Percentiles rank a stretch among this genome's conserved stretches.
phyloP scores from a whole-genome alignment of 768 basidiomycete genomes.

The Mycena olivaceomarginata region DNA sequence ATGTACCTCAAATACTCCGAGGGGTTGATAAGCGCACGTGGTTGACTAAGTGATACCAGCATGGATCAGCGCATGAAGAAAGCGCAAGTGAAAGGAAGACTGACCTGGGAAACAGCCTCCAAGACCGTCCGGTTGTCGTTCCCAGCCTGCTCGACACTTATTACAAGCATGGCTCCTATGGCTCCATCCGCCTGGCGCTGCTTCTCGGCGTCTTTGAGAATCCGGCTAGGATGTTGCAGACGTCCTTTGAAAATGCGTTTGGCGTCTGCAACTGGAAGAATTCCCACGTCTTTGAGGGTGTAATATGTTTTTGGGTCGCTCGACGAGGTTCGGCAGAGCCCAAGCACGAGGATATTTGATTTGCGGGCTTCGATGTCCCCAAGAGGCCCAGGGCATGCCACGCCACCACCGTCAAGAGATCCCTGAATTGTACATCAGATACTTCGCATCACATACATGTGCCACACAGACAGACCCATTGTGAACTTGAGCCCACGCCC shows the following conservation, averaged over 20 bases:
- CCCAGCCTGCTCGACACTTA: constrained; percentile 22
- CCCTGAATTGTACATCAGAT: constrained; percentile 1
- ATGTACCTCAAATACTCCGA: constrained; percentile 28
- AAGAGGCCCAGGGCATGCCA: constrained; percentile 35
- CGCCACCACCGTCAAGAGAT: constrained; percentile 12
- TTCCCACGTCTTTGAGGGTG: constrained; percentile 23
- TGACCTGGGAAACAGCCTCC: constrained; percentile 3
- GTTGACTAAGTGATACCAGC: neutral
- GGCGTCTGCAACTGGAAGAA: neutral
- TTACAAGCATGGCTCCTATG: constrained; percentile 31
- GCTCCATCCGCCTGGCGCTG: neutral
- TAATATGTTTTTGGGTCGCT: constrained; percentile 27
- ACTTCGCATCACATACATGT: neutral
- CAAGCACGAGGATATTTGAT: constrained; percentile 27
- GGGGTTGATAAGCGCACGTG: constrained; percentile 16
- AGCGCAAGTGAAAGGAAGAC: neutral
- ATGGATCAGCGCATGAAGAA: neutral
- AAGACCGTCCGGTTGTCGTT: constrained; percentile 9
- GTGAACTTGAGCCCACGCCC: constrained; percentile 22
- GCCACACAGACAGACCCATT: constrained; percentile 11
- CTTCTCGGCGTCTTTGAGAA: constrained; percentile 16
- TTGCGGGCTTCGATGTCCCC: constrained; percentile 30
- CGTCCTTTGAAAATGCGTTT: constrained; percentile 20
- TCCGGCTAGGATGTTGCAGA: neutral
- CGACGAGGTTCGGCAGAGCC: constrained; percentile 15